Conservation (phyloP, 345 rosid genomes). For the Clarkia xantiana region DNA sequence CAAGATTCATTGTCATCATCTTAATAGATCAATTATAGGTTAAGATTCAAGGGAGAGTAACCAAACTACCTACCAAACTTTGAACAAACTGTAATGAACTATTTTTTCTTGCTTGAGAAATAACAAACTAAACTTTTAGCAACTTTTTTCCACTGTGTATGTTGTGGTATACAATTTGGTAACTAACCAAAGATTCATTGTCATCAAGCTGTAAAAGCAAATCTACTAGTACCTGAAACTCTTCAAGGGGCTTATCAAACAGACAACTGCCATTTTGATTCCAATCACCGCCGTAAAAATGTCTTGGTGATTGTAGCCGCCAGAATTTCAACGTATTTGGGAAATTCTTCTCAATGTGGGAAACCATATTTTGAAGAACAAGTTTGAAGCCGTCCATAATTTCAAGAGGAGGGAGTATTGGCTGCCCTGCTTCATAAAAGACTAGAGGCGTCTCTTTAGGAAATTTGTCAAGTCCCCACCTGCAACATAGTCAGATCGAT, state of each 20-base stretch:
- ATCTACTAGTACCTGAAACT: conserved; percentile 37
- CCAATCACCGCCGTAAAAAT: conserved; percentile 89
- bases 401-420: conserved; percentile 56
- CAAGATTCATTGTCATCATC: neutral
- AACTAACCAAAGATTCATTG: neutral
- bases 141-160: too few relatives aligned
- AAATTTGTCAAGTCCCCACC: conserved; percentile 95
- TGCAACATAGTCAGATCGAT: conserved; percentile 1
- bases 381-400: conserved; percentile 58
- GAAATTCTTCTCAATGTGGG: conserved; percentile 41
- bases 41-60: neutral
- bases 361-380: conserved; percentile 62
- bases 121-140: too few relatives aligned
- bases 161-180: neutral
- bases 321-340: conserved; percentile 72
- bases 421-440: conserved; percentile 51
- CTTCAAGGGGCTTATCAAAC: conserved; percentile 49
- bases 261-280: conserved; percentile 91
- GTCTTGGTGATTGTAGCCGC: conserved; percentile 93
- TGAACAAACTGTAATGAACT: too few relatives aligned
- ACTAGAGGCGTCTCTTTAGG: conserved; percentile 79
- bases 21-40: neutral
- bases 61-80: neutral
- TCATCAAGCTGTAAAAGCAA: too few relatives aligned
- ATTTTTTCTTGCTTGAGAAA: too few relatives aligned